Conservation (phyloP, 1,139 yeast genomes). For the Kurtzmaniella natalensis region DNA sequence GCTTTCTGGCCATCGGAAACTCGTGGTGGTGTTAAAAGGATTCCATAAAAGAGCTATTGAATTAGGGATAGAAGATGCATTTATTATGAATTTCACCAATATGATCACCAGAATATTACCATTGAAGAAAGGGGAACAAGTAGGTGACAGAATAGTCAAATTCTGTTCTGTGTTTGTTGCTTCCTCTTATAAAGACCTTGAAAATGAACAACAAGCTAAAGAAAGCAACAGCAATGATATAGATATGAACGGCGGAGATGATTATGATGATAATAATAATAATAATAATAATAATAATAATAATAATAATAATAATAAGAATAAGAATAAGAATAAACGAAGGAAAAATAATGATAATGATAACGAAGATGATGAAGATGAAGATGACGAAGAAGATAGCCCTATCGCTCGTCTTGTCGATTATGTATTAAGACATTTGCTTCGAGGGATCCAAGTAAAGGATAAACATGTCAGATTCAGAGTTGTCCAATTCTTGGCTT, state of each 20-base stretch:
- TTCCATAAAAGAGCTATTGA: slow-evolving; percentile 55
- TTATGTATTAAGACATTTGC: slow-evolving; percentile 57
- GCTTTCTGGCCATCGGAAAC: slow-evolving; percentile 72
- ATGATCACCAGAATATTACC: slow-evolving; percentile 63
- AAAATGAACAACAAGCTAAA: slow-evolving; percentile 14
- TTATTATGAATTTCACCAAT: slow-evolving; percentile 55
- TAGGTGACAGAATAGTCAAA: slow-evolving; percentile 76
- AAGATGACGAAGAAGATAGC: slow-evolving; percentile 28
- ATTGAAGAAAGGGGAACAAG: slow-evolving; percentile 63
- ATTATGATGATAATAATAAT: no score
- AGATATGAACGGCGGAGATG: slow-evolving; percentile 1
- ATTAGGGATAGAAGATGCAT: slow-evolving; percentile 51
- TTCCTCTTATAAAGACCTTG: slow-evolving; percentile 38
- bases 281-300: no score
- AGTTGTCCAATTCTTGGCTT: slow-evolving; percentile 73
- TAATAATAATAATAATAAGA: no score
- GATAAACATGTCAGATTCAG: slow-evolving; percentile 77
- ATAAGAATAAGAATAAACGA: slow-evolving; percentile 1
- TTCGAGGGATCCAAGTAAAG: slow-evolving; percentile 73
- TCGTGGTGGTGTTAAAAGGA: slow-evolving; percentile 57
- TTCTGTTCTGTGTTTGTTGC: slow-evolving; percentile 66
- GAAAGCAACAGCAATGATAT: slow-evolving; percentile 13
- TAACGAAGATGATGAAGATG: slow-evolving; percentile 20
- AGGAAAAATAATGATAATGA: no score
- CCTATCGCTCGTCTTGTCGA: slow-evolving; percentile 53